phyloP scores from a whole-genome alignment of 305 asterid genomes.

The Ruellia speciosa region DNA sequence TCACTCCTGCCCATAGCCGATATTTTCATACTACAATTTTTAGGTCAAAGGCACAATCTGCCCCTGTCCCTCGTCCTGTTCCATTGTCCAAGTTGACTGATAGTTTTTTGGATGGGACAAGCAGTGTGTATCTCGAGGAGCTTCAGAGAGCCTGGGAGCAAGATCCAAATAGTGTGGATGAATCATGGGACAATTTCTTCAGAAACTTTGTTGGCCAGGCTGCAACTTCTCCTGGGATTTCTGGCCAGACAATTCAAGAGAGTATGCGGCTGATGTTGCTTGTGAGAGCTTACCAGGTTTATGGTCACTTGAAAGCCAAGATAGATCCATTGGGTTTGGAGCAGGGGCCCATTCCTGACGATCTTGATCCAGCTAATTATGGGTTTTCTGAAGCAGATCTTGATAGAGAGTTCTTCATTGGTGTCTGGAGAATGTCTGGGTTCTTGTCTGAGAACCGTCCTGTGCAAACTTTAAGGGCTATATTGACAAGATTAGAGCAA shows the following conservation, averaged over 20 bases:
- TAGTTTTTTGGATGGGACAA: constrained; percentile 87
- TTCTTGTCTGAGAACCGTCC: constrained; percentile 96
- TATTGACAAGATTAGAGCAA: constrained; percentile 79
- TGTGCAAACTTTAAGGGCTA: constrained; percentile 80
- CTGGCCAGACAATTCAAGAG: constrained; percentile 97
- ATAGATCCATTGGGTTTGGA: constrained; percentile 80
- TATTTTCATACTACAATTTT: constrained; percentile 53
- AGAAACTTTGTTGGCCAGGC: constrained; percentile 96
- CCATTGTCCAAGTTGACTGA: constrained; percentile 89
- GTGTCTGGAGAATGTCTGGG: constrained; percentile 92
- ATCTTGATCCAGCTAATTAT: constrained; percentile 72
- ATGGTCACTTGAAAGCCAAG: constrained; percentile 94
- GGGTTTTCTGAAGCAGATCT: constrained; percentile 93
- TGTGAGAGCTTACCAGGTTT: constrained; percentile 90
- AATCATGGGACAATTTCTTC: constrained; percentile 94
- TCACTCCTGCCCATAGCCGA: constrained; percentile 39
- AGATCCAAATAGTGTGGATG: constrained; percentile 87
- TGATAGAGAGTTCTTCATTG: constrained; percentile 87
- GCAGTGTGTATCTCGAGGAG: constrained; percentile 97
- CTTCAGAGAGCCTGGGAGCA: constrained; percentile 97
- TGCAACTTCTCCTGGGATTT: constrained; percentile 79
- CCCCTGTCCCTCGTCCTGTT: constrained; percentile 79
- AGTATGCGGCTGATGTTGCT: constrained; percentile 87
- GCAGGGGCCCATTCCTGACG: constrained; percentile 68
- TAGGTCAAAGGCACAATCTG: constrained; percentile 63